Evolutionary conservation across 331 rosid genomes (phyloP).

Genomic region (Ulmus americana): DNA sequence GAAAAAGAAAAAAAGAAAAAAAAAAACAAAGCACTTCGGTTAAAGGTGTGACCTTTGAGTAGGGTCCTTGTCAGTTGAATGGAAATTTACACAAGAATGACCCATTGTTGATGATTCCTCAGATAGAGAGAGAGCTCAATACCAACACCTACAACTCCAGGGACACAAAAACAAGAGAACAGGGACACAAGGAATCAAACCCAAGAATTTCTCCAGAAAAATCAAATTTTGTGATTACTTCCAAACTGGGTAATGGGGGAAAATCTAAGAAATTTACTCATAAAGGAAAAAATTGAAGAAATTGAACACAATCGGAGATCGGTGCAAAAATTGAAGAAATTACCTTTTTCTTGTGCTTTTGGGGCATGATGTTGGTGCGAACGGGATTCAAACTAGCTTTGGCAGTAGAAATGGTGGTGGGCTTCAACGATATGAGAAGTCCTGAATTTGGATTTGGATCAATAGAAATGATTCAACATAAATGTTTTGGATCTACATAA

Average conservation of each 20-base stretch:
- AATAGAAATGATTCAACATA: no score
- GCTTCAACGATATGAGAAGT: no score
- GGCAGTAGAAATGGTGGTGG: no score
- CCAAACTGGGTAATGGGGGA: slow-evolving; percentile 18
- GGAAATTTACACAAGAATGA: slow-evolving; percentile 93
- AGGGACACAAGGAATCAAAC: slow-evolving; percentile 10
- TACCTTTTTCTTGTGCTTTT: no score
- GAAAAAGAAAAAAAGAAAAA: neutral
- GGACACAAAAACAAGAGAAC: neutral
- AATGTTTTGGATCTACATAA: no score
- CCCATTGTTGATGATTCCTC: slow-evolving; percentile 61
- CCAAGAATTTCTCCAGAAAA: slow-evolving; percentile 22
- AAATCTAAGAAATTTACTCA: slow-evolving; percentile 11
- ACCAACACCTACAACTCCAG: slow-evolving; percentile 7
- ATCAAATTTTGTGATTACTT: neutral
- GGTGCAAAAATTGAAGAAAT: no score
- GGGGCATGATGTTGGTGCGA: no score
- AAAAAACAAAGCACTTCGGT: slow-evolving; percentile 8
- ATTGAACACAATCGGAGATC: no score
- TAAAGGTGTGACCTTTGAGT: slow-evolving; percentile 58
- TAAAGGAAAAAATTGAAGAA: no score
- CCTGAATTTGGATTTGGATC: no score
- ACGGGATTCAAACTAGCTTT: no score
- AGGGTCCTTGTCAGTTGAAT: slow-evolving; percentile 74
- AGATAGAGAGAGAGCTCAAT: slow-evolving; percentile 19